Conservation (phyloP, 2,329 filamentous ascomycete species). For the Dactylellina leptospora region DNA sequence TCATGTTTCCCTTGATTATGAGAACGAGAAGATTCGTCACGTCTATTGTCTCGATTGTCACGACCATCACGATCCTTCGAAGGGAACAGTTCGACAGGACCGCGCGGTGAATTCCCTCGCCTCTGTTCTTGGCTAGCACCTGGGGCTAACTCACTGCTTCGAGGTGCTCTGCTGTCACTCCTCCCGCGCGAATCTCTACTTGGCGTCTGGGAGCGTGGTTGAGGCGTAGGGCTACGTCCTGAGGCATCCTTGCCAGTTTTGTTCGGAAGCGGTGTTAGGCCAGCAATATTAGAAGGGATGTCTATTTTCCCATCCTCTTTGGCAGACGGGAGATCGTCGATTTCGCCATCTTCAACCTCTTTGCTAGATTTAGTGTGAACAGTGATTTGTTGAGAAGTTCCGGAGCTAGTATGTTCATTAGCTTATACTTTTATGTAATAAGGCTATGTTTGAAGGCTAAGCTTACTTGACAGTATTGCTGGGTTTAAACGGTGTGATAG, state of each 20-base stretch:
- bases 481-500: conserved; percentile 30
- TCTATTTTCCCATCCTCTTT: conserved; percentile 31
- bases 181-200: conserved; percentile 38
- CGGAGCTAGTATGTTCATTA: conserved; percentile 5
- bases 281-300: conserved; percentile 29
- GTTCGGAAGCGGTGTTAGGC: conserved; percentile 21
- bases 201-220: conserved; percentile 35
- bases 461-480: conserved; percentile 49
- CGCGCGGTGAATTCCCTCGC: conserved; percentile 36
- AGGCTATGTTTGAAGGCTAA: background rate
- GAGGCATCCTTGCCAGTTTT: conserved; percentile 40
- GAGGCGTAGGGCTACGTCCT: conserved; percentile 37
- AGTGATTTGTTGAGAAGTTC: conserved; percentile 45
- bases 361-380: conserved; percentile 55
- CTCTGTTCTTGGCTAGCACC: conserved; percentile 33
- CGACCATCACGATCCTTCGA: conserved; percentile 34
- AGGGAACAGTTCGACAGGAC: conserved; percentile 36
- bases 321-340: conserved; percentile 55
- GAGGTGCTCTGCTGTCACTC: conserved; percentile 43
- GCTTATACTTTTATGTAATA: background rate
- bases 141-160: conserved; percentile 25
- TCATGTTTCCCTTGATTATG: conserved; percentile 29
- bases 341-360: conserved; percentile 57
- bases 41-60: conserved; percentile 15
- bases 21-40: conserved; percentile 29